These are phyloP conservation scores for Sparassis latifolia DNA, from an alignment of 1,284 basidiomycete genomes.

Conservation along the genomic window DNA sequence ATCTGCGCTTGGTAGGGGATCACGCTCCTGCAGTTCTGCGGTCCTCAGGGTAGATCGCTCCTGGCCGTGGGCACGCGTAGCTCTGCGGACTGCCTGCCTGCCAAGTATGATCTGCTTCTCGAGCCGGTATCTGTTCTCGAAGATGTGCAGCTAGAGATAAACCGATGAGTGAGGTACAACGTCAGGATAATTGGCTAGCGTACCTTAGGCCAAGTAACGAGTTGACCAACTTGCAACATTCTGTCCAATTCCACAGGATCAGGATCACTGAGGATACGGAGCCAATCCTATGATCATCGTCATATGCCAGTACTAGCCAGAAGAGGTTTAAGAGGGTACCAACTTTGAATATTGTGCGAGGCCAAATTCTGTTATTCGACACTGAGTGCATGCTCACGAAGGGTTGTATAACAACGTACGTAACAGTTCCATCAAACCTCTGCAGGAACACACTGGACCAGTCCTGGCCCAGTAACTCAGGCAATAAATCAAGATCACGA, in stretches of 20 bases:
- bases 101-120: conserved; percentile 83
- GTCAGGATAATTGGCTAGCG: conserved; percentile 7
- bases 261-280: conserved; percentile 80
- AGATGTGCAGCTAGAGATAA: conserved; percentile 72
- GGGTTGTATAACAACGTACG: conserved; percentile 41
- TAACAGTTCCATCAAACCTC: conserved; percentile 77
- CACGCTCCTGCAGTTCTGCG: conserved; percentile 14
- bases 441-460: conserved; percentile 95
- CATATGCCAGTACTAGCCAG: neutral
- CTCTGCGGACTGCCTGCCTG: conserved; percentile 64
- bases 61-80: conserved; percentile 30
- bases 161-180: neutral
- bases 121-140: conserved; percentile 75
- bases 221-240: conserved; percentile 82
- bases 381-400: neutral
- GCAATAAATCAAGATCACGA: conserved; percentile 86
- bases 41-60: conserved; percentile 11
- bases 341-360: conserved; percentile 71
- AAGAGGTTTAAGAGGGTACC: conserved; percentile 14
- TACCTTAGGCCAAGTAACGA: conserved; percentile 96
- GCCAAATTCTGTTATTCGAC: conserved; percentile 66
- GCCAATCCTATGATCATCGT: conserved; percentile 79
- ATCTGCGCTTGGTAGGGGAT: conserved; percentile 18
- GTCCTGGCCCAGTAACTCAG: conserved; percentile 85
- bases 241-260: conserved; percentile 71